Conservation (phyloP, 202 grass and related monocot species). For the Tripidium arundinaceum region DNA sequence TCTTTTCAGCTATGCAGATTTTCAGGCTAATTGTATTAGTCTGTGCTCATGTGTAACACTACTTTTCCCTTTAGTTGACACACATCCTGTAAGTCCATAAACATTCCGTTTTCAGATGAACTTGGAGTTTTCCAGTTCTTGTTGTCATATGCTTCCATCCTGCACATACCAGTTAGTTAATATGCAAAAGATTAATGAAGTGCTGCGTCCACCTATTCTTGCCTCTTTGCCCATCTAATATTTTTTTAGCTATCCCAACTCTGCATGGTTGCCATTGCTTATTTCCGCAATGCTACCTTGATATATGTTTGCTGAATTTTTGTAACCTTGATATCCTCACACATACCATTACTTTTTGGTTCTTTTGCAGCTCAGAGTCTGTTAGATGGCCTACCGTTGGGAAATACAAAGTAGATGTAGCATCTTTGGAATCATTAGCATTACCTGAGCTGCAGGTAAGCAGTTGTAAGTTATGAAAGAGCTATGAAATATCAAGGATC, state of each 20-base stretch:
- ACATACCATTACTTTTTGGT: background rate
- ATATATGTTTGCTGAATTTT: background rate
- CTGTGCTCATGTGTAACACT: background rate
- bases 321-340: background rate
- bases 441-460: conserved; percentile 78
- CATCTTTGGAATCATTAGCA: conserved; percentile 78
- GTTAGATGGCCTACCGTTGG: conserved; percentile 79
- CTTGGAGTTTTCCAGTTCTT: background rate
- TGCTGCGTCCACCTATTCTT: background rate
- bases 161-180: background rate
- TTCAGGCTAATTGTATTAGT: background rate
- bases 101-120: background rate
- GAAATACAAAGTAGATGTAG: conserved; percentile 85
- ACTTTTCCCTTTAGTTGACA: background rate
- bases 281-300: background rate
- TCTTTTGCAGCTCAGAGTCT: conserved; percentile 60
- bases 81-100: too few species aligned
- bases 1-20: too few species aligned
- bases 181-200: background rate
- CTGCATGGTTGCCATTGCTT: background rate
- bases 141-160: background rate
- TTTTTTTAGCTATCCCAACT: background rate
- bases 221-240: background rate
- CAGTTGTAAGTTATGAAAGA: conserved; percentile 4
- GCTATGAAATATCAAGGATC: background rate